Evolutionary conservation across 345 rosid species (phyloP).

Genomic region (Syzygium aqueum): DNA sequence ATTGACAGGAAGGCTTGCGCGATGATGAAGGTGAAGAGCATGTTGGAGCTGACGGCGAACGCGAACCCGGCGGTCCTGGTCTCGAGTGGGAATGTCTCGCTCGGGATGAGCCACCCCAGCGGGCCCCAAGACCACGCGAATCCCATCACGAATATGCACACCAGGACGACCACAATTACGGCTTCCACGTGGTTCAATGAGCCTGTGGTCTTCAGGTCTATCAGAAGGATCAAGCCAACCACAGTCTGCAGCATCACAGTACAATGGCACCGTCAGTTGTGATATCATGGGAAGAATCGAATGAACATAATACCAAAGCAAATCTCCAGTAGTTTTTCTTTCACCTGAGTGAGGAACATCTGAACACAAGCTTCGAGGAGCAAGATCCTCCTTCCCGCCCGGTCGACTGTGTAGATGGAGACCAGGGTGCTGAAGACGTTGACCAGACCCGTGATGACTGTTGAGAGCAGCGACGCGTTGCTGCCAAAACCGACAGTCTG

Average conservation of each 20-base stretch:
- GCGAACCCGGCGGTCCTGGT: conserved; percentile 2
- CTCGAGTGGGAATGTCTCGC: conserved; percentile 8
- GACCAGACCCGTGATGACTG: conserved; percentile 50
- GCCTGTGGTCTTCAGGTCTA: conserved; percentile 4
- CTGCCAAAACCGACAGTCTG: conserved; percentile 21
- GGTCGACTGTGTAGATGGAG: conserved; percentile 50
- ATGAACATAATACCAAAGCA: conserved; percentile 23
- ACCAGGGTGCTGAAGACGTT: conserved; percentile 54
- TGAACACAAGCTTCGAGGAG: conserved; percentile 47
- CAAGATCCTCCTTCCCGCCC: conserved; percentile 40
- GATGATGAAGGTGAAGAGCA: conserved; percentile 4
- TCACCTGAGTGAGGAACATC: conserved; percentile 39
- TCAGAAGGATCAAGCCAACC: conserved; percentile 1
- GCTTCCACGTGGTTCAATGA: neutral
- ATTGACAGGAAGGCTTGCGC: conserved; percentile 10
- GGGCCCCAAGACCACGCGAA: conserved; percentile 14
- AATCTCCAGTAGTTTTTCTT: conserved; percentile 24
- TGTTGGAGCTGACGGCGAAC: conserved; percentile 6
- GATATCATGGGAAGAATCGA: neutral
- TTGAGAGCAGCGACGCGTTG: conserved; percentile 44
- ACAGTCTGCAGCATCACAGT: neutral
- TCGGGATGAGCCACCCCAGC: conserved; percentile 11
- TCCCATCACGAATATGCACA: neutral
- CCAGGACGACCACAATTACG: neutral
- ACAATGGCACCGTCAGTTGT: neutral